Base-by-base conservation (phyloP, 1,139 yeast genomes). In the Yamadazyma oceani region DNA sequence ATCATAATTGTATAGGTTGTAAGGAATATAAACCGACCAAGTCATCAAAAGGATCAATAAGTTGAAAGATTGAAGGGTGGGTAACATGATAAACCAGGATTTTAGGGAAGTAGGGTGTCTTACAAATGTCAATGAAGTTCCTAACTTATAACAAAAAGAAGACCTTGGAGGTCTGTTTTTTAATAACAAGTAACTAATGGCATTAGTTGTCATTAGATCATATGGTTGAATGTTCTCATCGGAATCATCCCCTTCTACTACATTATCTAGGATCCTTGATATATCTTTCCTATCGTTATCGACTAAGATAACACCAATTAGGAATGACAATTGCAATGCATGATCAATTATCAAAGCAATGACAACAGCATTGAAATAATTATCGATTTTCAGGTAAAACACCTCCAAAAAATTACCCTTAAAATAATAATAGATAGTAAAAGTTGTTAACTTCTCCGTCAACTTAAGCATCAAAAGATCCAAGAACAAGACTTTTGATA, bases 281-380 rank as follows among this genome's bases (percentile, higher is more conserved):
- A 83, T 64, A 49, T 83, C 89, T 28, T 74, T 58, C 39, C 88
- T 69, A 32, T 80, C 73, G 33, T 82, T 62, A 59, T 87, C 95
- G 32, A 86, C 74, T 21, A 82, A 71, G 13, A 85, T 60, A 0
- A 84, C 76, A 0, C 89, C 81, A 1, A 80, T 65, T 43, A 85
- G 75, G 54, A 69, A 85, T 0, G 90, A 76, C 36, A 78, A 52
- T 47, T 82, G 88, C 33, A 86, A 59, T 3, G 72, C 40, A 47
- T 77, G 80, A 48, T 84, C 88, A 28, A 82, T 56, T 1, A 75
- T 26, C 21, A 84, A 51, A 0, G 81, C 71, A 26, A 70, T 37
- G 2, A 54, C 42, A 2, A 58, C 37, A 3, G 58, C 49, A 33
- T 46, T 49, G 8, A 50, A 42, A 16, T 55, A 44, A n/a, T 45